Evolutionary conservation across 2,329 filamentous ascomycete genomes (phyloP), one percentile per base, ranked within the genome.

Genomic region (Stromatinia cepivora): DNA sequence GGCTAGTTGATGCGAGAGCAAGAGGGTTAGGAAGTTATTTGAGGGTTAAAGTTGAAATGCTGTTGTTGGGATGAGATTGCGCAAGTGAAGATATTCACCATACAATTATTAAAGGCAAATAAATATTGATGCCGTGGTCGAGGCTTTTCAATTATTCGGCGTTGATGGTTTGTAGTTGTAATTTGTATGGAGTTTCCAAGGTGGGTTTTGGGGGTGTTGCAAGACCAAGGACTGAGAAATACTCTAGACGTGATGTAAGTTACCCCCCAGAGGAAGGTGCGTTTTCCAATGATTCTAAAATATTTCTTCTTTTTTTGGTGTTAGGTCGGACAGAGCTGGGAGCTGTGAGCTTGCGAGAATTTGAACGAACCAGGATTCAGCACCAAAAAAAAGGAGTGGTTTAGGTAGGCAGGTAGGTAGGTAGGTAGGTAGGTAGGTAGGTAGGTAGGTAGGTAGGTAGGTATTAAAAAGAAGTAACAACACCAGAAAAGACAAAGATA

Each of bases 111-210:
- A 36, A 50, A 17, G 42, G 31, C 9, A 62, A 25, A 57, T n/a
- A n/a, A 28, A 36, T 50, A 36, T 20, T 50, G 59, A 48, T 25
- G 46, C 28, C 59, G 59, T 50, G 31, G 42, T 50, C 42, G 59
- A 62, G 42, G 7, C 45, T 62, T 57, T 57, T 62, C 45, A 50
- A 50, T 34, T n/a, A 50, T 50, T 62, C 20, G 28, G 22, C 20
- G 28, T 36, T 15, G 58, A 57, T 57, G 54, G 34, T 39, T 36
- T 57, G 31, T 48, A 20, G 45, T 62, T 62, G 59, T 36, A 62
- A 46, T 46, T 62, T 62, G 58, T 62, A 34, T 62, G 45, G 45
- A 39, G 56, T 45, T 59, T 59, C 57, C 57, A 28, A 59, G 57
- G 57, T 59, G n/a, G 36, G 36, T 59, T 59, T 45, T 17, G 36